Evolutionary conservation across 2,329 filamentous ascomycete species (phyloP), one percentile per base, ranked within the genome.

Genomic region (Ophiostoma sp.): DNA sequence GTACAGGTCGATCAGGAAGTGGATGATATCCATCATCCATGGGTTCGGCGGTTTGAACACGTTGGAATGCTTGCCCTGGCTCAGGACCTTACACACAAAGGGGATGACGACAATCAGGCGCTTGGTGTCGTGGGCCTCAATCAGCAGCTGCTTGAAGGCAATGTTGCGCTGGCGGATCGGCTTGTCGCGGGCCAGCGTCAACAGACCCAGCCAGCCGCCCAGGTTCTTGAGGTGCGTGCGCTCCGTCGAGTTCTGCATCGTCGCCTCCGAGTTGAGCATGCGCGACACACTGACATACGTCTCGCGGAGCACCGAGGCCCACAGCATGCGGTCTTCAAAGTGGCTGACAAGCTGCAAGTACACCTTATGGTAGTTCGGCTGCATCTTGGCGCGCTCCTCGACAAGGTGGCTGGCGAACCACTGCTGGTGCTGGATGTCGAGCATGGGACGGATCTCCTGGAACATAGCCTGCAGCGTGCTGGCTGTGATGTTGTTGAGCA

Each of bases 321-420:
- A 97, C 0, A 99, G 85, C 11, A 87, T 83, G 79, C 89, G 92
- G 80, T 96, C 90, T 77, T 93, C 89, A 77, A 98, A 93, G 45
- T 94, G 88, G 72, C 92, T 92, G 74, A 99, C 88, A 70, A 99
- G 88, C 78, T 97, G 93, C 69, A 98, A 88, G 80, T 99, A 99
- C 28, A 99, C 89, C 74, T 92, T 88, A 78, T 99, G 96, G 79
- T 97, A 98, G 81, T 99, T 99, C 6, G 95, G 95, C 80, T 99
- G 95, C 85, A 97, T 91, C 82, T 98, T 98, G 42, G 95, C 97
- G 63, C 97, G 93, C 80, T 98, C 93, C 79, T 98, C 95, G 2
- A 99, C 96, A 11, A 99, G 86, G 79, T 98, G 97, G 66, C 91
- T 91, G 7, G 97, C 96, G 79, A 99, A 99, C 96, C 96, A 99